Base-by-base conservation (phyloP, 225 moss, liverwort and hornwort genomes). In the Antitrichia curtipendula region DNA sequence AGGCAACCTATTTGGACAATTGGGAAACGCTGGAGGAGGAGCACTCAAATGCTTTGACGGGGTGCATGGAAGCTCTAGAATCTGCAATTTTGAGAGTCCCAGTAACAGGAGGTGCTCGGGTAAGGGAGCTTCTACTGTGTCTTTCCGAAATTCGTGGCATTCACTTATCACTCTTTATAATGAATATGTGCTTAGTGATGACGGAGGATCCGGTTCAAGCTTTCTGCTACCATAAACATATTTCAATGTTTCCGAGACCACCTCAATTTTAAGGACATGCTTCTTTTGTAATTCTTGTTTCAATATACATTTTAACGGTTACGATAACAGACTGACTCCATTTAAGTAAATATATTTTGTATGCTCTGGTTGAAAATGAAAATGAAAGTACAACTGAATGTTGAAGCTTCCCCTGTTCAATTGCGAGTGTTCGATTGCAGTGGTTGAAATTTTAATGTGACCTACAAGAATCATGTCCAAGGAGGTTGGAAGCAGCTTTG, bases 51-150 rank as follows among this genome's bases (percentile, higher is more conserved):
- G 98, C 97, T 40, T 90, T 99, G 91, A 95, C 91, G 65, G 97
- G 98, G 62, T 96, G 96, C 90, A 95, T 96, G 92, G 98, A 96
- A 90, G 98, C 98, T 77, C 92, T 99, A 49, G 98, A 99, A 92
- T 95, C 98, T 88, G 95, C 98, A 85, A 99, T 99, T 91, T 92
- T 99, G 84, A 94, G 98, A 89, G 97, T 99, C 31, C 98, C 98
- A 88, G 97, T 99, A 6, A 99, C 97, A 69, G 98, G 98, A 84
- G 98, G 97, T 82, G 98, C 98, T 75, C 94, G 95, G 96, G 98
- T 98, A 92, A 85, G 85, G n/a, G 56, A 79, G 23, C 47, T 75
- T 68, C 60, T 49, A 34, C 45, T 38, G 56, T 54, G 14, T 66
- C 58, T 59, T 70, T 57, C 27, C 62, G 62, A 87, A 53, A 19